Conservation (phyloP, 192 early-diverging fungal genomes). For the Coemansia sp. region DNA sequence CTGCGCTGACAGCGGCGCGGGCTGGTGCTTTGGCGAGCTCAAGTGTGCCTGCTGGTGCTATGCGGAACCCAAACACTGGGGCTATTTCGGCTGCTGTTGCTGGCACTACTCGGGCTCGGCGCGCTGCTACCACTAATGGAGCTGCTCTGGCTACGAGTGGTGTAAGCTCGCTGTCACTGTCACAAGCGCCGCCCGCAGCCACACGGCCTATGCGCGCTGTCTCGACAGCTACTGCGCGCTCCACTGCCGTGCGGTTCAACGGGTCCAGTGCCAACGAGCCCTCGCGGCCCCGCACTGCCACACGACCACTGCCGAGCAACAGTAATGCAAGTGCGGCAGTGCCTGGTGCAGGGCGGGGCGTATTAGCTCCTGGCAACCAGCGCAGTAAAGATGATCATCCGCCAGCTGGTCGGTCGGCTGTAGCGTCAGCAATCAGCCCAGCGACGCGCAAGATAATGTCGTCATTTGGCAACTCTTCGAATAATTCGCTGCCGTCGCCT, state of each 20-base stretch:
- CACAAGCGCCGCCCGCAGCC: not conserved
- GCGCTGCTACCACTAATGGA: conserved; percentile 11
- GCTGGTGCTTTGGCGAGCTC: conserved; percentile 2
- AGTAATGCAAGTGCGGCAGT: not conserved
- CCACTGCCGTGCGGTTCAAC: conserved; percentile 29
- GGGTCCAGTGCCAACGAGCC: not conserved
- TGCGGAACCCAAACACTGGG: conserved; percentile 27
- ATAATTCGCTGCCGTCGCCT: conserved; percentile 38
- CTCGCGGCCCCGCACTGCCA: conserved; percentile 15
- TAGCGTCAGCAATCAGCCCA: conserved; percentile 17
- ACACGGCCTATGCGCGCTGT: not conserved
- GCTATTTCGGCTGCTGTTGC: conserved; percentile 54
- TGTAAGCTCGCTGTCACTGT: not conserved
- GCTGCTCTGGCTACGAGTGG: not conserved
- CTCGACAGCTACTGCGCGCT: conserved; percentile 1
- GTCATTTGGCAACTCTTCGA: conserved; percentile 13
- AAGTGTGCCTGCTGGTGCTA: not conserved
- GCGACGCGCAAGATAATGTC: conserved; percentile 7
- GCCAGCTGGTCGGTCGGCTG: not conserved
- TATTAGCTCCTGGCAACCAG: not conserved
- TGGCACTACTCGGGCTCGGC: conserved; percentile 43
- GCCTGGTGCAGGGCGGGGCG: not conserved
- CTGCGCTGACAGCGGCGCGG: not conserved
- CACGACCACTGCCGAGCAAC: conserved; percentile 7
- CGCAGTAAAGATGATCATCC: conserved; percentile 3